phyloP scores from a whole-genome alignment of 78 protist genomes.

The Dictyostelium firmibasis region DNA sequence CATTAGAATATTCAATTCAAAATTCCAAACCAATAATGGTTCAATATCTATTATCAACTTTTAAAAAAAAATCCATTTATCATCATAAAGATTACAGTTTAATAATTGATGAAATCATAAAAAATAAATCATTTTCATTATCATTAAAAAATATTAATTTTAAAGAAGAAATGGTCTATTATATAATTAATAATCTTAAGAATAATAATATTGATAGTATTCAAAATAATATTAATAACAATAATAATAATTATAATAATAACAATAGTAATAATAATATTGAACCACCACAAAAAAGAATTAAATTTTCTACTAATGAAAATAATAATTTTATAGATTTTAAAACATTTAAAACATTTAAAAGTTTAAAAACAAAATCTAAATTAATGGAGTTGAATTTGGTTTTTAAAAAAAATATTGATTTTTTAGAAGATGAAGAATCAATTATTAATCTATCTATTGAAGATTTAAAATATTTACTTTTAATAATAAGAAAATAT shows the following conservation, averaged over 20 bases:
- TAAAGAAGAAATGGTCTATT: neutral
- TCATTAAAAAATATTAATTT: neutral
- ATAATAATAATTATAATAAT: too few species aligned
- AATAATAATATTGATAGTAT: too few species aligned
- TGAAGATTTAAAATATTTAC: neutral
- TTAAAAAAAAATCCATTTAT: too few species aligned
- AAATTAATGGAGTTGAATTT: neutral
- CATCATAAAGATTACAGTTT: neutral
- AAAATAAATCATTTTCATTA: neutral
- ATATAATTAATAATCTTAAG: too few species aligned
- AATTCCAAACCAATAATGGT: neutral
- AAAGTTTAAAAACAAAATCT: neutral
- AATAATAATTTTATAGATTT: neutral
- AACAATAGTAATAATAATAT: too few species aligned
- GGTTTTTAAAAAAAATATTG: neutral
- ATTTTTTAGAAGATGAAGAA: neutral
- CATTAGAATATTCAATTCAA: neutral
- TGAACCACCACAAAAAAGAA: neutral
- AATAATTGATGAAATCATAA: neutral
- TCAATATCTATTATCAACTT: neutral
- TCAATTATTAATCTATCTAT: neutral
- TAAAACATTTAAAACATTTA: neutral
- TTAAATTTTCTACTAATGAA: too few species aligned
- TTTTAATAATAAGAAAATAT: neutral
- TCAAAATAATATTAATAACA: too few species aligned